Evolutionary conservation across 2,329 filamentous ascomycete species (phyloP).

Genomic region (Trichoderma gracile): DNA sequence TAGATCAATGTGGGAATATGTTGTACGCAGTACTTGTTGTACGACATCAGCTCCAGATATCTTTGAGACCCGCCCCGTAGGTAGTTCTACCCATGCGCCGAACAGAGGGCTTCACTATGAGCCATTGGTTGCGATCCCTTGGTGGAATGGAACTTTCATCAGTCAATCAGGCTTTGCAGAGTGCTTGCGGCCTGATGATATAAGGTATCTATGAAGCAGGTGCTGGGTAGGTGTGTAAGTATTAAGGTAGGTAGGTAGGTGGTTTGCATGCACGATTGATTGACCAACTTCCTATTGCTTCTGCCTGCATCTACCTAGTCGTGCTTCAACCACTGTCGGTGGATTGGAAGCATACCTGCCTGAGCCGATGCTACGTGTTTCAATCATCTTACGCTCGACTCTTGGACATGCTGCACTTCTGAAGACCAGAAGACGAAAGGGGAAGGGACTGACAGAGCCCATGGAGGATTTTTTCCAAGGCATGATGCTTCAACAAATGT

Average conservation of each 20-base stretch:
- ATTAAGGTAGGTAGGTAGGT: too few relatives aligned
- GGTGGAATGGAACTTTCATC: too few relatives aligned
- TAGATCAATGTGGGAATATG: too few relatives aligned
- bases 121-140: not conserved
- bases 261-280: not conserved
- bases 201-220: not conserved
- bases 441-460: not conserved
- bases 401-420: slow-evolving; percentile 2
- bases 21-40: too few relatives aligned
- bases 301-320: slow-evolving; percentile 1
- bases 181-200: not conserved
- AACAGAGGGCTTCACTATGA: not conserved
- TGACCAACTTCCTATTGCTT: slow-evolving; percentile 8
- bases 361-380: slow-evolving; percentile 20
- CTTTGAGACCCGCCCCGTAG: not conserved
- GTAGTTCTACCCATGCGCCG: not conserved
- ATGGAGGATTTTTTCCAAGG: not conserved
- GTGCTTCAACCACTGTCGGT: not conserved
- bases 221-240: too few relatives aligned
- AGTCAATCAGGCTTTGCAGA: not conserved
- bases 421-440: not conserved
- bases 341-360: not conserved
- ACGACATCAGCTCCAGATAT: too few relatives aligned
- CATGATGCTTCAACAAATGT: too few relatives aligned
- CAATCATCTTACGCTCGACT: not conserved